Conservation (phyloP, 2,329 filamentous ascomycete species). For the Orbilia ellipsospora region DNA sequence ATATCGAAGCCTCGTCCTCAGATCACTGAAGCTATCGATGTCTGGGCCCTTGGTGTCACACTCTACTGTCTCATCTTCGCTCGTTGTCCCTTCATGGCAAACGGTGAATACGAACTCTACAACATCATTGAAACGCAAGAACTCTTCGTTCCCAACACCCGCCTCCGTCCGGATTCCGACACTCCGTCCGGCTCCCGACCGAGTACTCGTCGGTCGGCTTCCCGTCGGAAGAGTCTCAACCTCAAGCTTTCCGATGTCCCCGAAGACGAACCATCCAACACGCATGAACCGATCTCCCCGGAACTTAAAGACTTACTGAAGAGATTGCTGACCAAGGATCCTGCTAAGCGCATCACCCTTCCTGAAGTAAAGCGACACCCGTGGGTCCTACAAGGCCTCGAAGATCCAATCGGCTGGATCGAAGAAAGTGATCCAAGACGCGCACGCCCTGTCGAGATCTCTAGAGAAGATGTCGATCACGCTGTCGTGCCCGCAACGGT, state of each 20-base stretch:
- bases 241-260: constrained; percentile 51
- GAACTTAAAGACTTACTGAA: constrained; percentile 80
- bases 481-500: constrained; percentile 91
- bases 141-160: constrained; percentile 84
- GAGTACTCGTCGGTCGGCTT: constrained; percentile 63
- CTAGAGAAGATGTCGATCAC: constrained; percentile 86
- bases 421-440: constrained; percentile 89
- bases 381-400: constrained; percentile 85
- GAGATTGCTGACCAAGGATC: constrained; percentile 87
- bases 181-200: constrained; percentile 47
- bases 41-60: constrained; percentile 96
- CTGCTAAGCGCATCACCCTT: constrained; percentile 85
- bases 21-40: constrained; percentile 92
- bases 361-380: constrained; percentile 92
- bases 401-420: constrained; percentile 82
- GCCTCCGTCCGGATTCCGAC: constrained; percentile 73
- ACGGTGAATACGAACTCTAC: constrained; percentile 93
- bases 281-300: constrained; percentile 86
- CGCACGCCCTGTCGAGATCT: constrained; percentile 87
- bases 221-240: constrained; percentile 61
- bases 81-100: constrained; percentile 89
- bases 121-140: constrained; percentile 89
- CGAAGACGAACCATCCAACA: constrained; percentile 58
- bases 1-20: constrained; percentile 70
- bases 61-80: constrained; percentile 95